Percentiles rank a stretch among this genome's conserved stretches.
These are phyloP conservation scores for Bruguiera sexangula DNA, from an alignment of 345 rosid species.

Conservation along the genomic window DNA sequence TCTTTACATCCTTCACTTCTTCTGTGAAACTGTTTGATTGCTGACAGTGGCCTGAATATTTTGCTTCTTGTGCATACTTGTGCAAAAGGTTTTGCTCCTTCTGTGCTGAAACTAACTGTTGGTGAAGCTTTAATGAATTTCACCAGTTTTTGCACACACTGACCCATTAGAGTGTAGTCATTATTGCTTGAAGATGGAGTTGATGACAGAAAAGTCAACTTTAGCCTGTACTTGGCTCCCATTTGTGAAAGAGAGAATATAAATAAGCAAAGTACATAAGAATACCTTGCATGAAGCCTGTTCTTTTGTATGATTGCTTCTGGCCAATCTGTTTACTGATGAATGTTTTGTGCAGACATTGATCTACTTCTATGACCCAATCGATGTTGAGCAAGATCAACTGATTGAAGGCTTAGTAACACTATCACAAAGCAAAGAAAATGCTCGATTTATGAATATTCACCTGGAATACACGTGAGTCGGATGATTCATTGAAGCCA, in stretches of 20 bases:
- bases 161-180: too few relatives aligned
- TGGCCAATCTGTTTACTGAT: conserved; percentile 1
- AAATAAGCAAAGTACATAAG: neutral
- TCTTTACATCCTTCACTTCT: too few relatives aligned
- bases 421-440: conserved; percentile 87
- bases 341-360: conserved; percentile 61
- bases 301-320: neutral
- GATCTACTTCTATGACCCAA: conserved; percentile 88
- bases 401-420: conserved; percentile 73
- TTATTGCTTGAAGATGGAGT: too few relatives aligned
- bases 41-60: too few relatives aligned
- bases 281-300: neutral
- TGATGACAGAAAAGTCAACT: too few relatives aligned
- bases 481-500: neutral
- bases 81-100: too few relatives aligned
- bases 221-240: neutral
- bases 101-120: too few relatives aligned
- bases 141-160: too few relatives aligned
- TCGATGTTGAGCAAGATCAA: conserved; percentile 90
- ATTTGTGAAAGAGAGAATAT: neutral
- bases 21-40: too few relatives aligned
- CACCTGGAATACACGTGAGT: conserved; percentile 85
- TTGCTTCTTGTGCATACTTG: too few relatives aligned
- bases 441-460: conserved; percentile 90
- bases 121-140: too few relatives aligned